Evolutionary conservation across 768 basidiomycete genomes (phyloP).

Genomic region (Russula sp.): DNA sequence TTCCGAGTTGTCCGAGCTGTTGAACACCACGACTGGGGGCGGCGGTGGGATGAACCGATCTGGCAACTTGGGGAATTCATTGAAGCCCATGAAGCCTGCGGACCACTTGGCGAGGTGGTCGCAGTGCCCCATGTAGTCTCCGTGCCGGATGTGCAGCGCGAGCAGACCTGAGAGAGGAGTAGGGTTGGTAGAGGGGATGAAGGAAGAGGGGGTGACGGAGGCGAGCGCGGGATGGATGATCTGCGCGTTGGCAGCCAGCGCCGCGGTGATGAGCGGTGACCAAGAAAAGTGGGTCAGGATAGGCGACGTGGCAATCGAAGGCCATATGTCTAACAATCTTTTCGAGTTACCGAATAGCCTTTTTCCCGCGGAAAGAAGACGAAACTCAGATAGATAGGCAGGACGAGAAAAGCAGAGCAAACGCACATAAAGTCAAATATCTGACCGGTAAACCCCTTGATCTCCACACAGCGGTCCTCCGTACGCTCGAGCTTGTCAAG

Average conservation of each 20-base stretch:
- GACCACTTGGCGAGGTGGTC: constrained; percentile 29
- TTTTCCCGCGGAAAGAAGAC: neutral
- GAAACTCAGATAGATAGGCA: neutral
- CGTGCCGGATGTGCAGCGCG: constrained; percentile 43
- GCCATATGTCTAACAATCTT: constrained; percentile 32
- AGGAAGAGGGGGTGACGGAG: neutral
- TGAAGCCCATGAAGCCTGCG: constrained; percentile 38
- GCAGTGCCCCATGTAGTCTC: constrained; percentile 43
- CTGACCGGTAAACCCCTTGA: constrained; percentile 29
- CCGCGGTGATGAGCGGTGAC: constrained; percentile 32
- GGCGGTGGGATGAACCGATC: constrained; percentile 30
- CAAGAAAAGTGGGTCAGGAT: constrained; percentile 32
- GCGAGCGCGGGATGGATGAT: constrained; percentile 18
- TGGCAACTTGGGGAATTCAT: constrained; percentile 34
- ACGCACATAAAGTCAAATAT: constrained; percentile 35
- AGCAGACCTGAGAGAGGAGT: constrained; percentile 34
- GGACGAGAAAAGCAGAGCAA: neutral
- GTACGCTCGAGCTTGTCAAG: constrained; percentile 29
- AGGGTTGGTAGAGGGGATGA: constrained; percentile 7
- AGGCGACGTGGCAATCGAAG: constrained; percentile 29
- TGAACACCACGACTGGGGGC: neutral
- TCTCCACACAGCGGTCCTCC: constrained; percentile 36
- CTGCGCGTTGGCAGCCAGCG: constrained; percentile 29
- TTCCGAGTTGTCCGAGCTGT: neutral
- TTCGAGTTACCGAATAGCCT: constrained; percentile 31